Evolutionary conservation across 768 basidiomycete genomes (phyloP), one percentile per base, ranked within the genome.

Genomic region (Russula compacta): DNA sequence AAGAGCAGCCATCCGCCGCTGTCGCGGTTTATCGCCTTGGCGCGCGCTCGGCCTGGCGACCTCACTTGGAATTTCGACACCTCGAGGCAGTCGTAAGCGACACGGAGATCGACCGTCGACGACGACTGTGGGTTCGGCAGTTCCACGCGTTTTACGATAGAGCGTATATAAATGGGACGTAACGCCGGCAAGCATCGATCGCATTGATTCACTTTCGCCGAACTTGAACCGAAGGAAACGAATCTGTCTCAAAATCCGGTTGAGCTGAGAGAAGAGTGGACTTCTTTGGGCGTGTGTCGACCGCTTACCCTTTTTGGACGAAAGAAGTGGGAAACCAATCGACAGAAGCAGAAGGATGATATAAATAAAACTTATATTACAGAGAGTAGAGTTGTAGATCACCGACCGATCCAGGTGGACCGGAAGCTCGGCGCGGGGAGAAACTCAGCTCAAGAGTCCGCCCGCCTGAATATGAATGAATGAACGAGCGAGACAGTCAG

Each of bases 361-460:
- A 43, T 32, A 42, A 24, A 58, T 43, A 43, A 33, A 42, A 36
- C 4, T 58, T 43, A 59, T 44, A 42, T 51, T 6, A 24, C n/a
- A 3, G 10, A 3, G 10, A 29, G 24, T 29, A 29, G 24, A 29
- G 19, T 36, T 56, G 55, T 24, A 43, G 58, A 59, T 59, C 58
- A 54, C 15, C 47, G 36, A 60, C 55, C 59, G 32, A 11, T 29
- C 24, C 3, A 35, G 17, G 10, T 32, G 21, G 7, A 29, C 50
- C 58, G 17, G n/a, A 8, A 39, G 12, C 6, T 32, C 29, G 58
- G 58, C 51, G 42, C 43, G 4, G 3, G 8, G 1, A 51, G 36
- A 61, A 62, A 63, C 61, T 63, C 61, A 63, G 61, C 51, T 63
- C 61, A 32, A 49, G 47, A 63, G 61, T 63, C 61, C 61, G 61